These are phyloP conservation scores for Penicillium psychrofluorescens DNA, from an alignment of 495 filamentous ascomycete genomes.

Conservation along the genomic window DNA sequence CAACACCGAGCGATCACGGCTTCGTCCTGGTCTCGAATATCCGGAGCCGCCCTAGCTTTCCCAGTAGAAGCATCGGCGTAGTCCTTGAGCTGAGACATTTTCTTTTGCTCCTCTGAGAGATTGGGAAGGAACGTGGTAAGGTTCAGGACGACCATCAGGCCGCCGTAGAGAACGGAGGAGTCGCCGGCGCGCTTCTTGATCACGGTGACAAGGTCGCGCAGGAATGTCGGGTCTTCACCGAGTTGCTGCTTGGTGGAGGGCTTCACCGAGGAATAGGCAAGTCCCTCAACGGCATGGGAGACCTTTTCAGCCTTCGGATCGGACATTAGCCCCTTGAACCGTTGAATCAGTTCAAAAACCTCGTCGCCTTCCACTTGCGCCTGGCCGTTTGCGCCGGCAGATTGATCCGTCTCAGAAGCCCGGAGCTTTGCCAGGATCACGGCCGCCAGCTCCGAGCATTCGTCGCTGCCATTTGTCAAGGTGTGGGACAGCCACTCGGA, in stretches of 20 bases:
- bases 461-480: conserved; percentile 57
- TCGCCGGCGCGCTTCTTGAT: conserved; percentile 53
- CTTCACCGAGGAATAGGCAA: conserved; percentile 83
- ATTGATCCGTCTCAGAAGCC: conserved; percentile 33
- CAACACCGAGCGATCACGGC: conserved; percentile 72
- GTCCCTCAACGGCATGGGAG: conserved; percentile 76
- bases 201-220: conserved; percentile 57
- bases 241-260: conserved; percentile 77
- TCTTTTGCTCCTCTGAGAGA: conserved; percentile 87
- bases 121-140: conserved; percentile 72
- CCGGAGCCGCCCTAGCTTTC: conserved; percentile 40
- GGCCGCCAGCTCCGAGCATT: conserved; percentile 66
- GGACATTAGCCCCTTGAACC: conserved; percentile 72
- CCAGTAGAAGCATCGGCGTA: conserved; percentile 79
- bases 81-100: conserved; percentile 80
- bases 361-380: conserved; percentile 41
- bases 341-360: conserved; percentile 64
- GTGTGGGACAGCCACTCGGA: conserved; percentile 75
- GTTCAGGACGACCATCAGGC: conserved; percentile 74
- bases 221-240: conserved; percentile 53
- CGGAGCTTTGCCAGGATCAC: conserved; percentile 75
- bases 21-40: conserved; percentile 65
- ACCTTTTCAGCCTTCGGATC: conserved; percentile 48
- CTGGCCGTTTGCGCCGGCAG: conserved; percentile 31
- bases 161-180: conserved; percentile 73